phyloP scores from a whole-genome alignment of 2,329 filamentous ascomycete genomes.

The Penicillium sp. region DNA sequence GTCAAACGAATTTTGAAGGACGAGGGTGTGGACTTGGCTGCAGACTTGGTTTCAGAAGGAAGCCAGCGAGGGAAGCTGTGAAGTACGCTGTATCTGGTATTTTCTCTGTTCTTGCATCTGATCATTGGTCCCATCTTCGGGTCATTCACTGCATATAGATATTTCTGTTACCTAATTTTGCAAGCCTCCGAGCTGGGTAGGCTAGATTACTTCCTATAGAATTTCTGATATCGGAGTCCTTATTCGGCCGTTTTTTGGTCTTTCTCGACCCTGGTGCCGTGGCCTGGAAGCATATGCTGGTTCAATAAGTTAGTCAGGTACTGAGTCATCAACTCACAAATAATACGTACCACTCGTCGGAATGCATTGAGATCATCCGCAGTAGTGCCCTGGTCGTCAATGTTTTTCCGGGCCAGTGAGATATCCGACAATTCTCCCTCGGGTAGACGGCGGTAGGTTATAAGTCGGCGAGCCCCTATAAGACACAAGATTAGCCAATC shows the following conservation, averaged over 20 bases:
- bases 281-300: constrained; percentile 9
- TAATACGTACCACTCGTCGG: constrained; percentile 49
- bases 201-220: not conserved
- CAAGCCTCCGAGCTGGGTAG: not conserved
- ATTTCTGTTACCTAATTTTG: not conserved
- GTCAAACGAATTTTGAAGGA: constrained; percentile 34
- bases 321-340: not conserved
- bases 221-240: not conserved
- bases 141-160: not conserved
- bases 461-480: constrained; percentile 78
- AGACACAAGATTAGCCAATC: constrained; percentile 4
- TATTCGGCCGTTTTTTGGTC: not conserved
- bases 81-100: not conserved
- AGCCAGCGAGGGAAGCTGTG: constrained; percentile 24
- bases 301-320: not conserved
- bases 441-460: constrained; percentile 75
- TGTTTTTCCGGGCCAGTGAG: constrained; percentile 34
- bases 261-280: not conserved
- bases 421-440: constrained; percentile 49
- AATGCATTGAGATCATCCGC: constrained; percentile 70
- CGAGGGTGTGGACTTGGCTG: constrained; percentile 39
- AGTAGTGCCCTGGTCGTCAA: constrained; percentile 43
- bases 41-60: constrained; percentile 3
- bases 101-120: not conserved
- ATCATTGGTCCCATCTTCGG: not conserved